phyloP scores from a whole-genome alignment of 2,329 filamentous ascomycete species.

The Talaromyces islandicus region DNA sequence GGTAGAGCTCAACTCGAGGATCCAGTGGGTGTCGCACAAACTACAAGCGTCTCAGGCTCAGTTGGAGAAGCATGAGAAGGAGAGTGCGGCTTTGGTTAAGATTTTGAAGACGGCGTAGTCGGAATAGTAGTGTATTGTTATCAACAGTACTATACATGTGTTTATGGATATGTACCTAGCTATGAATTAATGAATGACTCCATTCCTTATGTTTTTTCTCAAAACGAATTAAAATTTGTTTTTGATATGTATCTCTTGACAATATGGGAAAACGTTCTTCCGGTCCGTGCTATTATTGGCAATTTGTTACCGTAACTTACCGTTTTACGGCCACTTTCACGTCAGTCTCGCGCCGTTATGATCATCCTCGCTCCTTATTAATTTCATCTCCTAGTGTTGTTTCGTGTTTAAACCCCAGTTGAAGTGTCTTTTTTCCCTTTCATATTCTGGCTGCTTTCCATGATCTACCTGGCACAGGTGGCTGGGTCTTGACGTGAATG shows the following conservation, averaged over 20 bases:
- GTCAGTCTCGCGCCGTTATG: background rate
- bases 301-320: background rate
- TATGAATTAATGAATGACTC: background rate
- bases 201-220: background rate
- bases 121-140: too few relatives aligned
- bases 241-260: background rate
- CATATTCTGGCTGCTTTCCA: background rate
- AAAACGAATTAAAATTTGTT: background rate
- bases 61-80: slow-evolving; percentile 66
- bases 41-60: slow-evolving; percentile 67
- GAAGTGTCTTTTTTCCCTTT: background rate
- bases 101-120: slow-evolving; percentile 40
- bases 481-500: background rate
- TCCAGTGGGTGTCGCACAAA: slow-evolving; percentile 69
- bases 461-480: background rate
- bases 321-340: background rate
- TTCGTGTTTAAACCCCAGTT: background rate
- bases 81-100: slow-evolving; percentile 68
- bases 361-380: background rate
- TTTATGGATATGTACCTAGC: background rate
- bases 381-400: background rate
- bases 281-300: background rate
- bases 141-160: background rate
- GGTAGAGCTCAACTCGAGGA: slow-evolving; percentile 58
- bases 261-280: background rate